Conservation (phyloP, 805 yeast species). For the Torulaspora franciscae region DNA sequence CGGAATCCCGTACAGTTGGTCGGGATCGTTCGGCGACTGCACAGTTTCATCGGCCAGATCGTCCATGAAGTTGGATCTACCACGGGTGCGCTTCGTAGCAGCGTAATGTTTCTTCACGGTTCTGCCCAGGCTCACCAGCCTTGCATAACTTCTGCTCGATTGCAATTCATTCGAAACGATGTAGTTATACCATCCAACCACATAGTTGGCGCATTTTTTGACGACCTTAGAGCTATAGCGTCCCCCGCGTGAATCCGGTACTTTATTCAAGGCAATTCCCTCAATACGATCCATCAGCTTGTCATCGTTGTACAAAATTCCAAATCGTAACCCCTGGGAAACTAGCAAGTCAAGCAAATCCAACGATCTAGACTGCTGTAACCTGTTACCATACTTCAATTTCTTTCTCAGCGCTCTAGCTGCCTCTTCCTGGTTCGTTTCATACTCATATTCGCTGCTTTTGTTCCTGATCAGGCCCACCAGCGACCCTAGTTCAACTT, state of each 20-base stretch:
- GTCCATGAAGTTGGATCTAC: slow-evolving; percentile 40
- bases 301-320: slow-evolving; percentile 59
- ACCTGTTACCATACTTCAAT: slow-evolving; percentile 71
- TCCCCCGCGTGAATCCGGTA: slow-evolving; percentile 33
- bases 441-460: slow-evolving; percentile 28
- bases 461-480: slow-evolving; percentile 39
- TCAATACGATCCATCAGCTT: slow-evolving; percentile 61
- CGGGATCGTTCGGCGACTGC: slow-evolving; percentile 24
- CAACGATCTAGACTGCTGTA: slow-evolving; percentile 65
- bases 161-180: slow-evolving; percentile 28
- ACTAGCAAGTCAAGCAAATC: slow-evolving; percentile 56
- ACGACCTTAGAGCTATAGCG: slow-evolving; percentile 42
- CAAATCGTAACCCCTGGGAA: slow-evolving; percentile 30
- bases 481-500: slow-evolving; percentile 35
- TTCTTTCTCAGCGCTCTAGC: slow-evolving; percentile 88
- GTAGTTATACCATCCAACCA: slow-evolving; percentile 63
- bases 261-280: slow-evolving; percentile 20
- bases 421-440: slow-evolving; percentile 55
- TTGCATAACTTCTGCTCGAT: slow-evolving; percentile 20
- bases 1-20: slow-evolving; percentile 51
- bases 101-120: slow-evolving; percentile 15
- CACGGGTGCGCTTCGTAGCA: slow-evolving; percentile 1
- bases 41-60: slow-evolving; percentile 48
- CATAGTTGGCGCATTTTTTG: slow-evolving; percentile 41
- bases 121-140: slow-evolving; percentile 16